Conservation (phyloP, 2,329 filamentous ascomycete species). For the Hypoxylon sp. region DNA sequence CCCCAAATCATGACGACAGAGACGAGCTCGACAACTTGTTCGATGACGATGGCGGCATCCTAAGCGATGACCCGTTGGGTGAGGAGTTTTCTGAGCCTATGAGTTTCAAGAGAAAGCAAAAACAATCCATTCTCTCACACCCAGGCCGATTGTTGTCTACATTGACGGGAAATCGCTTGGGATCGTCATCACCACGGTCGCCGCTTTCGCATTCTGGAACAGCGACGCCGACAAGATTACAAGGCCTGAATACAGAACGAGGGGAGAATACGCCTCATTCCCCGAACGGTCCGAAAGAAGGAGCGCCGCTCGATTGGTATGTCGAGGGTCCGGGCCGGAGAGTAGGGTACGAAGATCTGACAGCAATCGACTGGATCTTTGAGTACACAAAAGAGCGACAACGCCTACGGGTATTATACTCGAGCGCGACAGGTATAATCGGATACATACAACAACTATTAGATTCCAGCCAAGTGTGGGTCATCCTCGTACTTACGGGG, state of each 20-base stretch:
- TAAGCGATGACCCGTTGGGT: slow-evolving; percentile 70
- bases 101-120: slow-evolving; percentile 80
- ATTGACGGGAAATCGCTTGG: slow-evolving; percentile 57
- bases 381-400: slow-evolving; percentile 97
- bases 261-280: slow-evolving; percentile 33
- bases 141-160: slow-evolving; percentile 64
- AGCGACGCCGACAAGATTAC: slow-evolving; percentile 47
- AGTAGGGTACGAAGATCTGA: slow-evolving; percentile 95
- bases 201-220: slow-evolving; percentile 41
- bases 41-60: slow-evolving; percentile 54
- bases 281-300: slow-evolving; percentile 59
- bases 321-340: slow-evolving; percentile 88
- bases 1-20: slow-evolving; percentile 53
- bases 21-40: slow-evolving; percentile 49
- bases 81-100: slow-evolving; percentile 65
- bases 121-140: slow-evolving; percentile 61
- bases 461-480: slow-evolving; percentile 92
- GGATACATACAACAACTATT: slow-evolving; percentile 80
- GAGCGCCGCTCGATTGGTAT: slow-evolving; percentile 80
- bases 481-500: slow-evolving; percentile 87
- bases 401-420: slow-evolving; percentile 80
- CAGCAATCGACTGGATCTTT: slow-evolving; percentile 99
- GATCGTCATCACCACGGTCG: slow-evolving; percentile 40
- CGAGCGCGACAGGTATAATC: slow-evolving; percentile 76
- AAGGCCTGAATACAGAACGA: slow-evolving; percentile 39